Evolutionary conservation across 345 rosid species (phyloP), one percentile per base, ranked within the genome.

Genomic region (Raphanus sativus): DNA sequence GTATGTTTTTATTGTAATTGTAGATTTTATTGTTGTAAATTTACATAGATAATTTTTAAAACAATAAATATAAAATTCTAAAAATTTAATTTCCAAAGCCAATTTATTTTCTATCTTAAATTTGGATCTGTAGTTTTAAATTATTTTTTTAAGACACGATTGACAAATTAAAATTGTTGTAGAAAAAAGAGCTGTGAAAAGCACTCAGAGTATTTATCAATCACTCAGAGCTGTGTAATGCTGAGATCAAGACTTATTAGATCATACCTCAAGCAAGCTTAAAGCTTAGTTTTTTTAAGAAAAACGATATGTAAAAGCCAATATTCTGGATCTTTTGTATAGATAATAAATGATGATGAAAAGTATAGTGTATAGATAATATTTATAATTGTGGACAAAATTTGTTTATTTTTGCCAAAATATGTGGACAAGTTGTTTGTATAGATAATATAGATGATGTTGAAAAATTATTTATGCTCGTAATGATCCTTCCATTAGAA

Each of bases 401-500:
- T 11, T 4, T 42, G 11, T 42, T 42, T 12, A 21, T 21, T 21
- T 21, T 11, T 3, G n/a, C n/a, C n/a, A 11, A 11, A 11, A 11
- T 10, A 42, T 26, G 58, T 77, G 65, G 65, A 16, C 75, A 63
- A 70, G 71, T 77, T 77, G 75, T 63, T 42, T 42, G 50, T 42
- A 42, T 42, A 10, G 50, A 42, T 42, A 42, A 42, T 42, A 42
- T 42, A 11, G 50, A 42, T 42, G 50, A 42, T 42, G 50, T 62
- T 71, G 32, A 12, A 21, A 32, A 11, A 42, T 3, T 42, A 9
- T 11, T 11, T 42, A 38, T 79, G 82, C 62, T 78, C 13, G 24
- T 67, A 78, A 61, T 73, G 78, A 79, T 73, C 61, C 67, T 67
- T 62, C 72, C 82, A 66, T 38, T 68, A 62, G 29, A 50, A 79